Evolutionary conservation across 2,329 filamentous ascomycete species (phyloP), one percentile per base, ranked within the genome.

Genomic region (Fusarium paranaense): DNA sequence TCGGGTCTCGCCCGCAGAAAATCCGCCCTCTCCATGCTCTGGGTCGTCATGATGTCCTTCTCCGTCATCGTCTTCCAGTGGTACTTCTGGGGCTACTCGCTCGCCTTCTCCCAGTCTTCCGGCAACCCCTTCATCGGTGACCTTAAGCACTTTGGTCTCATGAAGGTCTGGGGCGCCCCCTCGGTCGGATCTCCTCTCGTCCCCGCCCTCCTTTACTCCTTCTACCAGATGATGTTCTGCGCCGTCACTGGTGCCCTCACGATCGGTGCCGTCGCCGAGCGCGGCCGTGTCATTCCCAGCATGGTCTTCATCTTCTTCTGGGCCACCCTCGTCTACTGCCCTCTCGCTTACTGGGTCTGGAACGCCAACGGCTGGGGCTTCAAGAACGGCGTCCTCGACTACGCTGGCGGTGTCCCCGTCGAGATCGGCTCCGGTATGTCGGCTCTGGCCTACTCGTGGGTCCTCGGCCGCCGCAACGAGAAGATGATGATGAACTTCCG

Each of bases 401-500:
- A 98, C 81, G 97, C 97, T 60, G 97, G 97, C 74, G 97, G 97
- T 79, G 95, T 96, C 62, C 97, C 97, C 76, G 97, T 99, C 89
- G 97, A 99, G 85, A 98, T 99, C 79, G 94, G 91, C 70, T 98
- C 97, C 67, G 97, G 97, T 82, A 88, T 97, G 85, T 97, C 95
- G 50, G 97, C 96, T 33, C 88, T 98, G 56, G 97, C 97, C 75
- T 99, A 98, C 87, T 98, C 95, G 3, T 93, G 94, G 94, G 92
- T 98, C 40, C 93, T 99, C 70, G 97, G 97, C 77, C 94, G 95
- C 80, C 95, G 97, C 76, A 97, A 98, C 86, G 96, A 98, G 87
- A 97, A 95, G 87, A 98, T 98, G 95, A 98, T 98, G 94, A 91
- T 98, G 85, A 98, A 98, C 90, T 98, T 98, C 90, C 94, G 97